These are phyloP conservation scores for Lachancea kluyveri DNA, from an alignment of 805 yeast species.

Conservation along the genomic window DNA sequence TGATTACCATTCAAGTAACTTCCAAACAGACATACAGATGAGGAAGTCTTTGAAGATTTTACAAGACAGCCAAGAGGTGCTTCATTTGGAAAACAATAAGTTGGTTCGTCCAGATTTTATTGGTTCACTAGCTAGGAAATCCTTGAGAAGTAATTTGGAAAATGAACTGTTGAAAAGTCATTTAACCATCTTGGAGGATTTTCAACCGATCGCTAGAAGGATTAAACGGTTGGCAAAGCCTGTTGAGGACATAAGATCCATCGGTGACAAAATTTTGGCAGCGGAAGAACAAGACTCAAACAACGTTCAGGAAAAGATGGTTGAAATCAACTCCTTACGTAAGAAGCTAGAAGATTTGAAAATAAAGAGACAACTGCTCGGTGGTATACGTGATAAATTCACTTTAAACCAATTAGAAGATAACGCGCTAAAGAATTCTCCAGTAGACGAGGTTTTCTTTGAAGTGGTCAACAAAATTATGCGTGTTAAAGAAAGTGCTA, in stretches of 20 bases:
- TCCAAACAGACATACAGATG: constrained; percentile 26
- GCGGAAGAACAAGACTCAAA: constrained; percentile 16
- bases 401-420: constrained; percentile 69
- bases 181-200: constrained; percentile 40
- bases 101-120: constrained; percentile 40
- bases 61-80: constrained; percentile 26
- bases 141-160: constrained; percentile 55
- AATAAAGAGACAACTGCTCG: constrained; percentile 47
- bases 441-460: constrained; percentile 50
- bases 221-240: constrained; percentile 30
- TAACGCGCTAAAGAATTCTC: constrained; percentile 42
- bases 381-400: constrained; percentile 52
- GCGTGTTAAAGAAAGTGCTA: constrained; percentile 58
- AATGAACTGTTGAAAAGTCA: constrained; percentile 53
- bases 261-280: constrained; percentile 12
- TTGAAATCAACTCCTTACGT: constrained; percentile 15
- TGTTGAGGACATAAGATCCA: constrained; percentile 16
- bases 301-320: constrained; percentile 4
- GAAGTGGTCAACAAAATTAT: constrained; percentile 54
- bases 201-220: constrained; percentile 39
- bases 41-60: constrained; percentile 31
- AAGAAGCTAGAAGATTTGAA: constrained; percentile 14
- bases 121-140: constrained; percentile 58
- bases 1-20: constrained; percentile 23
- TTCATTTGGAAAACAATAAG: constrained; percentile 29